Conservation (phyloP, 1,284 basidiomycete genomes). For the Cryptococcus sp. region DNA sequence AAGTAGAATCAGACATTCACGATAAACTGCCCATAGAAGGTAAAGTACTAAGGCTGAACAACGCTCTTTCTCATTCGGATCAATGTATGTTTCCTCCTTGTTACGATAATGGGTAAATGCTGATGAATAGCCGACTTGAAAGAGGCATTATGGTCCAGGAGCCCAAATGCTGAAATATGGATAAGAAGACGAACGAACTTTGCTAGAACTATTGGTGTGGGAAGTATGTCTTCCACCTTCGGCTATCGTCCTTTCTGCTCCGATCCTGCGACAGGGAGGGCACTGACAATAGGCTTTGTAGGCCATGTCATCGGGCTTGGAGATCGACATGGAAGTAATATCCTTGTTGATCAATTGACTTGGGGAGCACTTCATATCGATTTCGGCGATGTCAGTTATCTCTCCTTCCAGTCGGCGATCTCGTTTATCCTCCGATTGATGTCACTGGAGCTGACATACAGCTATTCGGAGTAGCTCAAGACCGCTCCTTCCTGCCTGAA, state of each 20-base stretch:
- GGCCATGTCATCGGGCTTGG: slow-evolving; percentile 43
- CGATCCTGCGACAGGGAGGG: not conserved
- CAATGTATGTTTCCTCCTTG: slow-evolving; percentile 22
- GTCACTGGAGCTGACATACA: slow-evolving; percentile 7
- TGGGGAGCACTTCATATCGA: slow-evolving; percentile 45
- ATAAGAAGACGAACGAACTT: slow-evolving; percentile 41
- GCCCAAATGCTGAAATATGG: slow-evolving; percentile 39
- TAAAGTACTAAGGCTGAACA: slow-evolving; percentile 36
- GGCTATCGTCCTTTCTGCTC: not conserved
- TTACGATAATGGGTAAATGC: not conserved
- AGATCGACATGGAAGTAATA: slow-evolving; percentile 42
- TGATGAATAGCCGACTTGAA: slow-evolving; percentile 31
- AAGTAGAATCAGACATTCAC: slow-evolving; percentile 33
- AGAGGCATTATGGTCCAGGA: slow-evolving; percentile 40
- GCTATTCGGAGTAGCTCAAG: slow-evolving; percentile 35
- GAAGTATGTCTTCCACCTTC: slow-evolving; percentile 13
- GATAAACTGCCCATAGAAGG: slow-evolving; percentile 33
- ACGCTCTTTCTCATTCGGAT: slow-evolving; percentile 34
- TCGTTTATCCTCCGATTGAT: too few species aligned
- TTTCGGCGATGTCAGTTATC: slow-evolving; percentile 39
- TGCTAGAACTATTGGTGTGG: slow-evolving; percentile 39
- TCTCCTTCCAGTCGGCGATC: not conserved
- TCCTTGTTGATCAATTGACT: slow-evolving; percentile 40
- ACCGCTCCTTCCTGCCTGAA: slow-evolving; percentile 32
- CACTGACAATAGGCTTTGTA: slow-evolving; percentile 28